Base-by-base conservation (phyloP, 352 stramenopile genomes). In the Pythium aristosporum region DNA sequence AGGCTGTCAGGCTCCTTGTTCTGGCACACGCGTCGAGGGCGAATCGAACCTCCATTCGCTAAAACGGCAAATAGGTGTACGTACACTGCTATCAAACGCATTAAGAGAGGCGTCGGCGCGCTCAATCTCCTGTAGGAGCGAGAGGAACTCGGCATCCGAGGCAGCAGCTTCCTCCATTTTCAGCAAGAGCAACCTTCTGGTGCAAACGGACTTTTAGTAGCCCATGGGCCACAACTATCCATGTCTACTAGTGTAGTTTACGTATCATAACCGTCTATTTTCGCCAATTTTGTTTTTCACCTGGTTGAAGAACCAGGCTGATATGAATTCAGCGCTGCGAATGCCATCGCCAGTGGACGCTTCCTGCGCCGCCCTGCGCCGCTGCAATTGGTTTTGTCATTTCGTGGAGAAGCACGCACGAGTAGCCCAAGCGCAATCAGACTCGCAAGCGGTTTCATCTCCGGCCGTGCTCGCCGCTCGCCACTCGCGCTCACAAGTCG, bases 101-200 rank as follows among this genome's bases (percentile, higher is more conserved):
- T 41, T 20, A 12, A 36, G 4, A 6, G 9, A 9, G 0, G 20
- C 18, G 15, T 43, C 44, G 9, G 28, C n/a, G 20, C 23, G 7
- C n/a, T 65, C 60, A 52, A 67, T 60, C 23, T 67, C 60, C 42
- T 61, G 41, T 20, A 67, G 42, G 20, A 67, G 60, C 30, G 60
- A 56, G 7, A 60, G n/a, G 32, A 67, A 39, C 20, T 61, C 60
- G 51, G 30, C 59, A 16, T 57, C 36, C 30, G 37, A 2, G 3
- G 9, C 37, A 23, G 36, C 56, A 16, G 50, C 28, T 8, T 47
- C 25, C 1, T 52, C 21, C 13, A n/a, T 25, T 21, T 32, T 10
- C 39, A 30, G 37, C 34, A 16, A 43, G 23, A 10, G 12, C 36
- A 46, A 46, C 39, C 5, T 21, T 9, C 39, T 3, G 39, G 2